Base-by-base conservation (phyloP, 1,139 yeast genomes). In the Pichia sp. region DNA sequence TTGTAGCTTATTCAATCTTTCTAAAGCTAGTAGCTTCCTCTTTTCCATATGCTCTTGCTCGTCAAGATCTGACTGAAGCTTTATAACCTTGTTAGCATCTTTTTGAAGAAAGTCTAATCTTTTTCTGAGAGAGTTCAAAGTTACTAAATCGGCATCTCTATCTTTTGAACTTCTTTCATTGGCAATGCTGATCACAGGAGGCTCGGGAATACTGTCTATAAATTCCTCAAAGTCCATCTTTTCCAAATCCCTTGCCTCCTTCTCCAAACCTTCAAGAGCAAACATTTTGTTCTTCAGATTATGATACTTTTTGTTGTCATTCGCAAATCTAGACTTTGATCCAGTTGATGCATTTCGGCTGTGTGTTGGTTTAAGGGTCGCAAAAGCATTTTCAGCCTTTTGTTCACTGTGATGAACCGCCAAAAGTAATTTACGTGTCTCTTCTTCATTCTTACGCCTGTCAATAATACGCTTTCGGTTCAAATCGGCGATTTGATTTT, bases 361-460 rank as follows among this genome's bases (percentile, higher is more conserved):
- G 6, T 49, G 42, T 3, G 43, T 47, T 16, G 59, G 51, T 32
- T 46, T 55, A 8, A 57, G 49, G 0, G 53, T 42, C 4, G 57
- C 54, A 26, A 57, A 55, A 41, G 54, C 54, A 30, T 54, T 53
- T n/a, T 54, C 45, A 13, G 52, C 42, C 15, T 46, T 53, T 41
- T 60, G 58, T 38, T 62, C 63, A 57, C 68, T 73, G 59, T 80
- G 80, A 52, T 45, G 48, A 6, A 90, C 72, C 75, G 88, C 78
- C 54, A 92, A 77, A 55, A 89, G 75, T 69, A 93, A 79, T 68
- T 92, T 97, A 56, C 98, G 79, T 78, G 88, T 82, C 70, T 92
- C 97, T 34, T 87, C 75, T 67, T 92, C 98, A 64, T 87, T 95
- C 61, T 86, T 85, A 67, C 90, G 97, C 63, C 88, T 85, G 61